A percentile compares a stretch with the other conserved stretches of the same genome.
These are phyloP conservation scores for Arabidopsis suecica DNA, from an alignment of 345 rosid species.

Conservation along the genomic window DNA sequence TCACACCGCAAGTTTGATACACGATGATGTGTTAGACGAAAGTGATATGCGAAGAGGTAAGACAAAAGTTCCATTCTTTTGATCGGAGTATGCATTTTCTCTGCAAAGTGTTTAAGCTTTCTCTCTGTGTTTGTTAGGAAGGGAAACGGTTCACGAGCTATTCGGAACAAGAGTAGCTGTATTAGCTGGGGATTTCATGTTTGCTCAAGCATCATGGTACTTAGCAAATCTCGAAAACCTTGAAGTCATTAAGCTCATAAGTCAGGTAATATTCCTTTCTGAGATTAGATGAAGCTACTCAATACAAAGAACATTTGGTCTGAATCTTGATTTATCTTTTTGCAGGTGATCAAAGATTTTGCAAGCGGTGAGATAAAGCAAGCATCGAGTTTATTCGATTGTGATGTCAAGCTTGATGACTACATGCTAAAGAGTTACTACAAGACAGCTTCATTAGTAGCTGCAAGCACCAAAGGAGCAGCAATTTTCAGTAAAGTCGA, in stretches of 20 bases:
- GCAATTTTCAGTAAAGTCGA: slow-evolving; percentile 83
- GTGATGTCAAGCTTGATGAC: slow-evolving; percentile 75
- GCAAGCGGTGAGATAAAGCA: slow-evolving; percentile 99
- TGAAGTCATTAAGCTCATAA: slow-evolving; percentile 92
- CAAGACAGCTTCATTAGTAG: slow-evolving; percentile 92
- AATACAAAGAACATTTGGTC: neutral
- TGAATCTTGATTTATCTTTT: slow-evolving; percentile 25
- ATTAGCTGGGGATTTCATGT: slow-evolving; percentile 95
- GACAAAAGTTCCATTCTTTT: neutral
- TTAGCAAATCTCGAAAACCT: slow-evolving; percentile 94
- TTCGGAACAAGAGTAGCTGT: slow-evolving; percentile 91
- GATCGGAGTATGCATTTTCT: neutral
- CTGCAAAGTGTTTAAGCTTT: neutral
- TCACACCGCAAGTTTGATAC: slow-evolving; percentile 97
- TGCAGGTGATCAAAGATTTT: slow-evolving; percentile 94
- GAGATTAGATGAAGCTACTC: neutral
- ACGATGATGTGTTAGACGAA: slow-evolving; percentile 94
- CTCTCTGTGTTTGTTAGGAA: slow-evolving; percentile 55
- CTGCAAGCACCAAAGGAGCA: slow-evolving; percentile 95
- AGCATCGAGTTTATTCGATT: slow-evolving; percentile 92
- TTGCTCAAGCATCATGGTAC: slow-evolving; percentile 99
- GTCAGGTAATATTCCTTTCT: slow-evolving; percentile 63
- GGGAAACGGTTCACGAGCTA: slow-evolving; percentile 82
- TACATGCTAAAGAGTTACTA: slow-evolving; percentile 91
- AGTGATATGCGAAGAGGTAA: slow-evolving; percentile 95